Evolutionary conservation across 2,329 filamentous ascomycete genomes (phyloP), one percentile per base, ranked within the genome.

Genomic region (Didymella sp.): DNA sequence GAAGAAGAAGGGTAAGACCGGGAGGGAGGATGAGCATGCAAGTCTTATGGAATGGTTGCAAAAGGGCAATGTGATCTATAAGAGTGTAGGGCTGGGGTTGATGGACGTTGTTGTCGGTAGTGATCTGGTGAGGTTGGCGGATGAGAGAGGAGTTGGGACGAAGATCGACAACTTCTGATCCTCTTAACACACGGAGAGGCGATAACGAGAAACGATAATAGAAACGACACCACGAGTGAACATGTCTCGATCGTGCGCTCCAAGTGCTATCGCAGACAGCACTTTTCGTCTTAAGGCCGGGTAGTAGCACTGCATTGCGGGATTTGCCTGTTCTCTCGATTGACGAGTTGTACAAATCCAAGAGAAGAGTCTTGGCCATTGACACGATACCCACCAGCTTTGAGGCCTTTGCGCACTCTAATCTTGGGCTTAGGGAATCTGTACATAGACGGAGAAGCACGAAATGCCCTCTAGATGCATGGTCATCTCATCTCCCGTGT

Each of bases 41-140:
- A 71, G 72, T 9, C 51, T 89, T 61, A 77, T 78, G 37, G 82
- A 86, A 31, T 89, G 87, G 86, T 67, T 89, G 47, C 80, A 83
- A 58, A 79, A 78, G 43, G 88, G 87, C 0, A 87, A 89, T 69
- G 83, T 89, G 0, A 84, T 90, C 30, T 90, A 87, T 69, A 90
- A 90, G 80, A 85, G 85, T 62, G 87, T 90, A 3, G 88, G 88
- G 0, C 72, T 89, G 51, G 87, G 87, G 0, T 70, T 90, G 58
- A 89, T 89, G 86, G 88, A 90, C 75, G 76, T 90, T 31, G 83
- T 87, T 2, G 84, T 88, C 6, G 87, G 86, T 0, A 78, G 78
- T 25, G 82, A 87, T 64, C 64, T 89, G 55, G 78, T 89, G 6
- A 70, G 77, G 24, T 70, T 88, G 67, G 86, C 86, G 11, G 80